Evolutionary conservation across 83 land plant genomes (phyloP).

Genomic region (Thuja plicata): DNA sequence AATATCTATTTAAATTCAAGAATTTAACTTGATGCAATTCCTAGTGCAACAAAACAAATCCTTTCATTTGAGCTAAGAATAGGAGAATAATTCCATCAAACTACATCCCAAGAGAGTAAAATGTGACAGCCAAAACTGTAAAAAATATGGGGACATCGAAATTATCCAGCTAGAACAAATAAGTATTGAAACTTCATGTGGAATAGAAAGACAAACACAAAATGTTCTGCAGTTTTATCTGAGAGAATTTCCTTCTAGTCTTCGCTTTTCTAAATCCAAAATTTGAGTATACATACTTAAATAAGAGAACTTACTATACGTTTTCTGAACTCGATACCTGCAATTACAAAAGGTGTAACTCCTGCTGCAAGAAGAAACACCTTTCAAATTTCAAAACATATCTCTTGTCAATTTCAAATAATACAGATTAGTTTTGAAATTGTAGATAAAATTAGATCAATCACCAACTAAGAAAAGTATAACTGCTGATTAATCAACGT

Average conservation of each 20-base stretch:
- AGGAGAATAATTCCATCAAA: background rate
- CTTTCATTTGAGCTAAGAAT: background rate
- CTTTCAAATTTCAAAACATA: background rate
- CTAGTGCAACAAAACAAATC: background rate
- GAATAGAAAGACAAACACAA: background rate
- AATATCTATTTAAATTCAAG: background rate
- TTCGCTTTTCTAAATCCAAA: background rate
- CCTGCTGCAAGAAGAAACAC: conserved; percentile 65
- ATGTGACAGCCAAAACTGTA: background rate
- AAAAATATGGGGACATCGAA: background rate
- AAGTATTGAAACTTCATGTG: background rate
- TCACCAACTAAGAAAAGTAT: background rate
- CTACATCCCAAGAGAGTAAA: background rate
- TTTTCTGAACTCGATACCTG: conserved; percentile 94
- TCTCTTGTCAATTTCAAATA: background rate
- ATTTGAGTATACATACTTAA: background rate
- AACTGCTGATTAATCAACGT: background rate
- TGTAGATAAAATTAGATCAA: background rate
- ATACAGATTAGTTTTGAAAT: background rate
- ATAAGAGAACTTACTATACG: conserved; percentile 72
- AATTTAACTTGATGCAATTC: background rate
- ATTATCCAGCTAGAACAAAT: background rate
- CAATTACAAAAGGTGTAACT: conserved; percentile 82
- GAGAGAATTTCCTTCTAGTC: background rate
- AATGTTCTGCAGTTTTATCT: background rate